phyloP scores from a whole-genome alignment of 2,329 filamentous ascomycete genomes.

The Alternaria infectoria region DNA sequence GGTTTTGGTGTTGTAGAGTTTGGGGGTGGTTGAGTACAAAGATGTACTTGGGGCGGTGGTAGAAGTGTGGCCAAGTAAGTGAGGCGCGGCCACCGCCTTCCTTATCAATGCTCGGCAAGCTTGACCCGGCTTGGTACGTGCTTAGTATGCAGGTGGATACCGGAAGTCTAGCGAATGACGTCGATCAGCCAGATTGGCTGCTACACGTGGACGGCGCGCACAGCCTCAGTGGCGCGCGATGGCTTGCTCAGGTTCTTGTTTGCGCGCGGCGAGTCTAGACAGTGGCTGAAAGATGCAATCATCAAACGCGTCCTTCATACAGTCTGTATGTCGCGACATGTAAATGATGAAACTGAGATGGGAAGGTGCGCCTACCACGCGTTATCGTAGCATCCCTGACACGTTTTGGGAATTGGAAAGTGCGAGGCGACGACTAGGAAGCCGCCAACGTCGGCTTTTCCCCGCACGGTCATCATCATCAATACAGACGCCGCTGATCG shows the following conservation, averaged over 20 bases:
- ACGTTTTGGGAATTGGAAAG: neutral
- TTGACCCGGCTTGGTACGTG: slow-evolving; percentile 8
- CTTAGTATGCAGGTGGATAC: neutral
- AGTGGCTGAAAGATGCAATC: neutral
- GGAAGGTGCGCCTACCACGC: neutral
- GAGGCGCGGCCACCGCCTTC: slow-evolving; percentile 22
- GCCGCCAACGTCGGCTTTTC: neutral
- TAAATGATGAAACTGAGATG: neutral
- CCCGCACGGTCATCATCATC: neutral
- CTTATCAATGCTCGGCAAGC: slow-evolving; percentile 26
- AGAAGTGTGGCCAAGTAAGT: slow-evolving; percentile 16
- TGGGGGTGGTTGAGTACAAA: slow-evolving; percentile 16
- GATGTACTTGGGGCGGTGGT: slow-evolving; percentile 12
- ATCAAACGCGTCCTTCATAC: neutral
- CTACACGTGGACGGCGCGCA: slow-evolving; percentile 1
- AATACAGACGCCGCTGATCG: neutral
- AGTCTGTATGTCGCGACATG: neutral
- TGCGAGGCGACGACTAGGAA: slow-evolving; percentile 1
- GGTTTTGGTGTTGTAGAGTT: slow-evolving; percentile 38
- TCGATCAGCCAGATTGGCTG: slow-evolving; percentile 1
- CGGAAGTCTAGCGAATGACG: slow-evolving; percentile 8
- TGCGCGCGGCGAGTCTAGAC: neutral
- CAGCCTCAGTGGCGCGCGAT: slow-evolving; percentile 12
- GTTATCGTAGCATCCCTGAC: neutral
- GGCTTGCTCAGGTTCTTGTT: neutral